Percentiles rank a stretch among this genome's conserved stretches.
Conservation (phyloP, 2,329 filamentous ascomycete genomes). For the Plenodomus tracheiphilus region DNA sequence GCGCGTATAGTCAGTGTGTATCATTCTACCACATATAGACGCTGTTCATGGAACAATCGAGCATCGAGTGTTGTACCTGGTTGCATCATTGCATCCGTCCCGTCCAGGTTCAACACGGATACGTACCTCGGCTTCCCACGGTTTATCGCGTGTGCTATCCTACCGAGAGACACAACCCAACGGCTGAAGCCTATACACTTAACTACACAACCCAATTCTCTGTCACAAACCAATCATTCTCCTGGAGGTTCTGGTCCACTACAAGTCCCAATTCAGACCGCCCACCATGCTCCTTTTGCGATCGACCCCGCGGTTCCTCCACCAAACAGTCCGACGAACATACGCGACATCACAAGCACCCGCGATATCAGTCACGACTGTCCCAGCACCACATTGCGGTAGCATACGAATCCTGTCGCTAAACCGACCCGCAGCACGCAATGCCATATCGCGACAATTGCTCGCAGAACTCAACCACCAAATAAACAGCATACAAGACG, state of each 20-base stretch:
- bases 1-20: no score
- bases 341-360: slow-evolving; percentile 53
- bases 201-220: background rate
- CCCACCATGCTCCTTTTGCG: slow-evolving; percentile 30
- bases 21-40: no score
- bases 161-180: background rate
- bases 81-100: no score
- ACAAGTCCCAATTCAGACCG: background rate
- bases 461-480: slow-evolving; percentile 72
- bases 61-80: no score
- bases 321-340: slow-evolving; percentile 29
- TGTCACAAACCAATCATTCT: background rate
- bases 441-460: slow-evolving; percentile 83
- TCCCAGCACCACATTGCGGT: slow-evolving; percentile 78
- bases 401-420: slow-evolving; percentile 87
- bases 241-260: background rate
- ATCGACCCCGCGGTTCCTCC: slow-evolving; percentile 20
- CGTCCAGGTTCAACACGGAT: background rate
- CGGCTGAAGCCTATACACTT: background rate
- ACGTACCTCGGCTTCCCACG: background rate
- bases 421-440: slow-evolving; percentile 81
- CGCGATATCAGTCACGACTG: slow-evolving; percentile 70
- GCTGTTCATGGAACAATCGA: no score
- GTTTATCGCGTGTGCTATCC: background rate
- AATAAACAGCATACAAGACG: slow-evolving; percentile 69